A percentile compares a stretch with the other conserved stretches of the same genome.
These are phyloP conservation scores for Astragalus glycyphyllos DNA, from an alignment of 306 rosid species.

Conservation along the genomic window DNA sequence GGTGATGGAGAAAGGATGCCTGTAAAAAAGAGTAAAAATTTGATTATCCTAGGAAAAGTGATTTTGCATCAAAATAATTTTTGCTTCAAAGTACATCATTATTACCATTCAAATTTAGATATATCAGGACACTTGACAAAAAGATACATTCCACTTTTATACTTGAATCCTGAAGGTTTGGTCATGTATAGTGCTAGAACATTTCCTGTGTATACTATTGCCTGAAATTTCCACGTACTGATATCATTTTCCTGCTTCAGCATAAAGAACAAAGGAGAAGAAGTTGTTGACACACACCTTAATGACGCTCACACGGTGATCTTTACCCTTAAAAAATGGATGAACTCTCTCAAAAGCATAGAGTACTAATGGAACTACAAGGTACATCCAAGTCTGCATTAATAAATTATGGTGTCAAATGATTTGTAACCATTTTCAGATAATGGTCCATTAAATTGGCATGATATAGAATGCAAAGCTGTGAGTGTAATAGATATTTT, in stretches of 20 bases:
- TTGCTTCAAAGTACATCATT: constrained; percentile 7
- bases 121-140: constrained; percentile 90
- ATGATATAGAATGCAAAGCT: constrained; percentile 2
- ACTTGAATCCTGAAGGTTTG: constrained; percentile 75
- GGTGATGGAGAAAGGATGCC: constrained; percentile 98
- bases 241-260: constrained; percentile 25
- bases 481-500: not conserved
- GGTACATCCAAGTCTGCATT: constrained; percentile 96
- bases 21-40: constrained; percentile 37
- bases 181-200: constrained; percentile 86
- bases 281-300: constrained; percentile 56
- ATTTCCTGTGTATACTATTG: constrained; percentile 77
- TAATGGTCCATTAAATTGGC: too few relatives aligned
- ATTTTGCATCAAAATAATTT: constrained; percentile 17
- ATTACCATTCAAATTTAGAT: constrained; percentile 86
- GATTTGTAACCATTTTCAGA: constrained; percentile 9
- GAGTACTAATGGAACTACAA: constrained; percentile 59
- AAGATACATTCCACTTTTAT: constrained; percentile 90
- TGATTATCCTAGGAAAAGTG: constrained; percentile 14
- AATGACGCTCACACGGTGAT: constrained; percentile 63
- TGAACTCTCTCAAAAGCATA: constrained; percentile 68
- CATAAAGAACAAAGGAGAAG: not conserved
- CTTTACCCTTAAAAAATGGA: constrained; percentile 52
- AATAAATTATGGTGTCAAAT: constrained; percentile 20
- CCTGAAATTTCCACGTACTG: constrained; percentile 61